A percentile compares a stretch with the other conserved stretches of the same genome.
Evolutionary conservation across 495 filamentous ascomycete species (phyloP).

Genomic region (Neurospora sp.): DNA sequence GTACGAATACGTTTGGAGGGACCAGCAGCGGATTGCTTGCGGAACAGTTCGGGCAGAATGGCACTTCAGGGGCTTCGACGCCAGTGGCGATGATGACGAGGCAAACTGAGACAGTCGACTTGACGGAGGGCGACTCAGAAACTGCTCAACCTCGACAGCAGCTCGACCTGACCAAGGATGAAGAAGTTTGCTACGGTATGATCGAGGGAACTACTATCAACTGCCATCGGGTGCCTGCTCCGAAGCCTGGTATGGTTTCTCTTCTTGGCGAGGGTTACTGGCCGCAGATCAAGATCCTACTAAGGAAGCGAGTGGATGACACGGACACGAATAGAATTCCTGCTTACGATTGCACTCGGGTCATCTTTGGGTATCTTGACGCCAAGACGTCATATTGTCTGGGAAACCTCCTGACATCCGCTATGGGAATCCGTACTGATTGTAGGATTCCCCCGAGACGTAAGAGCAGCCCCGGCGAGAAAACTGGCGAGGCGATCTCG

Average conservation of each 20-base stretch:
- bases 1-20: constrained; percentile 31
- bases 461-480: constrained; percentile 41
- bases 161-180: constrained; percentile 25
- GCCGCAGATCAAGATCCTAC: constrained; percentile 61
- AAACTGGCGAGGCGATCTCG: constrained; percentile 36
- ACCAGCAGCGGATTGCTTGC: constrained; percentile 48
- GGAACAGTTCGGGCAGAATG: constrained; percentile 50
- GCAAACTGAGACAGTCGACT: constrained; percentile 45
- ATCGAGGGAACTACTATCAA: constrained; percentile 59
- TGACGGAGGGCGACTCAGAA: constrained; percentile 51
- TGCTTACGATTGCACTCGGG: constrained; percentile 58
- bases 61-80: constrained; percentile 28
- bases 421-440: constrained; percentile 50
- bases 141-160: constrained; percentile 44
- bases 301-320: constrained; percentile 46
- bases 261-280: constrained; percentile 43
- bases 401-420: constrained; percentile 56
- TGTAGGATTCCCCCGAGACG: constrained; percentile 54
- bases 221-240: constrained; percentile 52
- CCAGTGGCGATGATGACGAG: constrained; percentile 3
- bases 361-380: constrained; percentile 68
- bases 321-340: constrained; percentile 44
- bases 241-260: constrained; percentile 47
- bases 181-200: constrained; percentile 80
- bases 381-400: constrained; percentile 55